phyloP scores from a whole-genome alignment of 2,329 filamentous ascomycete genomes.

The Proliferodiscus dingleyae region DNA sequence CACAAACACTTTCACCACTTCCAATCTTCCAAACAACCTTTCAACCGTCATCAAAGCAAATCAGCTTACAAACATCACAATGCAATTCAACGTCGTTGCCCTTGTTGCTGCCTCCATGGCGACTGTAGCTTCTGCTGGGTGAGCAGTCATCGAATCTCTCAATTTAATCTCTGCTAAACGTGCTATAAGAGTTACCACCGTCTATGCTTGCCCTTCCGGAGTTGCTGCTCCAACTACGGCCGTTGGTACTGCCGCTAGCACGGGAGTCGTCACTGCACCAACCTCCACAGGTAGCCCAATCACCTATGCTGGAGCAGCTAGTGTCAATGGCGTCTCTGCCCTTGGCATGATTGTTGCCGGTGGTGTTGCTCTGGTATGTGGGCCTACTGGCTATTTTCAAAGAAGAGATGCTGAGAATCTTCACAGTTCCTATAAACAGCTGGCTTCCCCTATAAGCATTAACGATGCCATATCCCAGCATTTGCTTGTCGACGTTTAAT shows the following conservation, averaged over 20 bases:
- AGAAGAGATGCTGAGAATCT: conserved; percentile 14
- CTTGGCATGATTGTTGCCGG: conserved; percentile 31
- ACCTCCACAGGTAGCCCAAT: conserved; percentile 26
- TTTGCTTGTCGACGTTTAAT: conserved; percentile 25
- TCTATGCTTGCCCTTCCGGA: conserved; percentile 21
- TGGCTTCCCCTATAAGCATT: conserved; percentile 17
- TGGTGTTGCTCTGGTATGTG: conserved; percentile 31
- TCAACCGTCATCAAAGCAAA: conserved; percentile 13
- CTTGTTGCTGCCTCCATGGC: conserved; percentile 28
- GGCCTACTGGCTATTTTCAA: not conserved
- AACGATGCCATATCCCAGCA: conserved; percentile 15
- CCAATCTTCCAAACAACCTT: conserved; percentile 13
- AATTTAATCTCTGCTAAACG: too few relatives aligned
- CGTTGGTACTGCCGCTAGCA: conserved; percentile 6
- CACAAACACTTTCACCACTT: conserved; percentile 6
- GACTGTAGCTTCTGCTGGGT: conserved; percentile 24
- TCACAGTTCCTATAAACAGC: conserved; percentile 27
- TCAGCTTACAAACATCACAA: conserved; percentile 27
- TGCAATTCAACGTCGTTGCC: conserved; percentile 31
- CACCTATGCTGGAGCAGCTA: conserved; percentile 27
- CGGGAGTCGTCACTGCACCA: conserved; percentile 19
- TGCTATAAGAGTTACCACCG: conserved; percentile 26
- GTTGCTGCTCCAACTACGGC: not conserved
- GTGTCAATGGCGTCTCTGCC: conserved; percentile 26
- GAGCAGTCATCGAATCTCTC: conserved; percentile 5